Conservation (phyloP, 192 early-diverging fungal genomes). For the Fimicolochytrium jonesii region DNA sequence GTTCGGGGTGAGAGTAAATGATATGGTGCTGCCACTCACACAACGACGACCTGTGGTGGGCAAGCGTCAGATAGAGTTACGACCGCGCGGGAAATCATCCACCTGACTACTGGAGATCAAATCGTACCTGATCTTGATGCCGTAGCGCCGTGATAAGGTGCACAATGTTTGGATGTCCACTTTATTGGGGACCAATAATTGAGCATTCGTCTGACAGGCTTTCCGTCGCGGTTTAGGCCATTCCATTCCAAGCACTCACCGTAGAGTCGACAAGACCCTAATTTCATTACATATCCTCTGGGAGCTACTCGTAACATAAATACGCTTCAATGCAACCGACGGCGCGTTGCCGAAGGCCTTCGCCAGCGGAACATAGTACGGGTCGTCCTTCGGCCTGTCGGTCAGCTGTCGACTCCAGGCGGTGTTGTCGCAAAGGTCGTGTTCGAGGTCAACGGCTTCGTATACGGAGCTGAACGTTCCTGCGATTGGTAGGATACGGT, state of each 20-base stretch:
- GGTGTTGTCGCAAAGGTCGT: conserved; percentile 68
- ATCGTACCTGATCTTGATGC: conserved; percentile 69
- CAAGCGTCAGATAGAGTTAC: no score
- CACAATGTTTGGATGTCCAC: conserved; percentile 67
- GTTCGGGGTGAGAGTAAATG: no score
- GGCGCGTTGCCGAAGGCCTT: no score
- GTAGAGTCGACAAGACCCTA: conserved; percentile 62
- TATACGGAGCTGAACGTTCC: conserved; percentile 93
- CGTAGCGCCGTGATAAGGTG: conserved; percentile 77
- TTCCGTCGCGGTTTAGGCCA: no score
- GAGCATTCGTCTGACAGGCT: no score
- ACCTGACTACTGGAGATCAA: not conserved
- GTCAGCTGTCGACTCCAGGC: conserved; percentile 38
- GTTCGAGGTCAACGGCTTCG: conserved; percentile 75
- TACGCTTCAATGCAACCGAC: conserved; percentile 76
- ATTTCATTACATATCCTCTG: conserved; percentile 80
- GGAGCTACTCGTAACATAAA: conserved; percentile 79
- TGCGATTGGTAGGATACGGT: conserved; percentile 18
- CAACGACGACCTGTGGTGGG: conserved; percentile 5
- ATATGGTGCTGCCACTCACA: not conserved
- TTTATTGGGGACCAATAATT: no score
- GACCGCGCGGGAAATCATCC: no score
- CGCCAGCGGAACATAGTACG: no score
- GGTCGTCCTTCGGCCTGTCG: no score
- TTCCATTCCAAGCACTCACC: no score